These are phyloP conservation scores for Trypanosoma brucei DNA, from an alignment of 208 protist genomes.

Conservation along the genomic window DNA sequence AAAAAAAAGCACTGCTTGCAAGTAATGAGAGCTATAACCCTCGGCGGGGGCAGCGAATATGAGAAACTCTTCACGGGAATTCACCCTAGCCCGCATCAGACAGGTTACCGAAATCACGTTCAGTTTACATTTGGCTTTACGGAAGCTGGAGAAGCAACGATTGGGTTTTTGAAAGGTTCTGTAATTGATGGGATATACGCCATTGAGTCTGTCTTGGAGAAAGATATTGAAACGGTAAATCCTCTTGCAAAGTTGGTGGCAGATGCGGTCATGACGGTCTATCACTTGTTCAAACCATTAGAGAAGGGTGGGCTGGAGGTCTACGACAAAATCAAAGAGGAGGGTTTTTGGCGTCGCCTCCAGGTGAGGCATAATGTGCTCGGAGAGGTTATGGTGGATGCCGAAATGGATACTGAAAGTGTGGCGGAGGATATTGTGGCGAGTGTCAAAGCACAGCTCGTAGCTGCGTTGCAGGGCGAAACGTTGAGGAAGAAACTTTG, in stretches of 20 bases:
- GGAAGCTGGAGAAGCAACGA: slow-evolving; percentile 36
- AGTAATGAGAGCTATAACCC: slow-evolving; percentile 50
- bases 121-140: slow-evolving; percentile 84
- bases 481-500: slow-evolving; percentile 25
- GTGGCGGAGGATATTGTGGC: slow-evolving; percentile 26
- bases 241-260: slow-evolving; percentile 52
- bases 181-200: slow-evolving; percentile 66
- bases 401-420: slow-evolving; percentile 55
- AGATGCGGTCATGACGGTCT: slow-evolving; percentile 41
- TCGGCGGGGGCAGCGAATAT: slow-evolving; percentile 26
- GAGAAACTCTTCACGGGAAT: slow-evolving; percentile 59
- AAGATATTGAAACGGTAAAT: slow-evolving; percentile 61
- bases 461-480: slow-evolving; percentile 24
- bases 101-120: slow-evolving; percentile 92
- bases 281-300: slow-evolving; percentile 26
- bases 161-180: slow-evolving; percentile 70
- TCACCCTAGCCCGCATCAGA: slow-evolving; percentile 52
- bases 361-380: slow-evolving; percentile 85
- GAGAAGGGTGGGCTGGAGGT: slow-evolving; percentile 33
- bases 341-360: slow-evolving; percentile 89
- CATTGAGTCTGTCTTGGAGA: slow-evolving; percentile 53
- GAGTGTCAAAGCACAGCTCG: slow-evolving; percentile 36
- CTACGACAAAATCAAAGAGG: slow-evolving; percentile 74
- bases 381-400: slow-evolving; percentile 81
- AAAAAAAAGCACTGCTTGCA: slow-evolving; percentile 71